A percentile compares a stretch with the other conserved stretches of the same genome.
phyloP scores from a whole-genome alignment of 352 stramenopile species.

The Phytophthora colocasiae region DNA sequence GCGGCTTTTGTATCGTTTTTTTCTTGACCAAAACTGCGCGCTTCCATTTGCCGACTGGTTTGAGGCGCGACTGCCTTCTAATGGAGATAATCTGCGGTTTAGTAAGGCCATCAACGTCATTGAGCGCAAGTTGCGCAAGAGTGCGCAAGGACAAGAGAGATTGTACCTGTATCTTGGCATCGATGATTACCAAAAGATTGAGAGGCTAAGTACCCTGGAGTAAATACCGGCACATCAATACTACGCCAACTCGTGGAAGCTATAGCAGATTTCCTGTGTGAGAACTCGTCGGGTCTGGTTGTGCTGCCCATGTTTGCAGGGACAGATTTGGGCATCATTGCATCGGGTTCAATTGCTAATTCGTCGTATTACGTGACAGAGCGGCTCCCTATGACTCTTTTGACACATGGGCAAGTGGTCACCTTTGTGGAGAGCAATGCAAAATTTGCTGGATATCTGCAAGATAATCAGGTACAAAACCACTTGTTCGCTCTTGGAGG shows the following conservation, averaged over 20 bases:
- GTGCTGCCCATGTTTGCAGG: constrained; percentile 27
- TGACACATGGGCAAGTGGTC: constrained; percentile 40
- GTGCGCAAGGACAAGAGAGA: background rate
- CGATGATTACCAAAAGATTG: constrained; percentile 44
- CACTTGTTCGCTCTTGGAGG: constrained; percentile 17
- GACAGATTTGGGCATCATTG: constrained; percentile 21
- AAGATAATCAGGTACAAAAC: background rate
- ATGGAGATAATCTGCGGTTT: too few relatives aligned
- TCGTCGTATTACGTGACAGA: constrained; percentile 29
- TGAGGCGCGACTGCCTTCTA: too few relatives aligned
- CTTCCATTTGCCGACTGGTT: too few relatives aligned
- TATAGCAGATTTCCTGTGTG: constrained; percentile 2
- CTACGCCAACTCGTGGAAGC: constrained; percentile 16
- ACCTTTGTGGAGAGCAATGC: constrained; percentile 15
- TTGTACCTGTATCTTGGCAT: constrained; percentile 46
- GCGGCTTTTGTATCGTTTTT: too few relatives aligned
- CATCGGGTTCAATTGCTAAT: constrained; percentile 32
- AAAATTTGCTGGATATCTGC: constrained; percentile 2
- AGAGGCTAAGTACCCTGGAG: constrained; percentile 13
- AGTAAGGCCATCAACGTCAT: too few relatives aligned
- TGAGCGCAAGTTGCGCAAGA: too few relatives aligned
- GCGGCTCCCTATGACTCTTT: constrained; percentile 36
- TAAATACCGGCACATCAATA: constrained; percentile 5
- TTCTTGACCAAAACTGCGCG: too few relatives aligned
- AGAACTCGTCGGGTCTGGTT: background rate